Conservation (phyloP, 1,284 basidiomycete genomes). For the Schizophyllum commune region DNA sequence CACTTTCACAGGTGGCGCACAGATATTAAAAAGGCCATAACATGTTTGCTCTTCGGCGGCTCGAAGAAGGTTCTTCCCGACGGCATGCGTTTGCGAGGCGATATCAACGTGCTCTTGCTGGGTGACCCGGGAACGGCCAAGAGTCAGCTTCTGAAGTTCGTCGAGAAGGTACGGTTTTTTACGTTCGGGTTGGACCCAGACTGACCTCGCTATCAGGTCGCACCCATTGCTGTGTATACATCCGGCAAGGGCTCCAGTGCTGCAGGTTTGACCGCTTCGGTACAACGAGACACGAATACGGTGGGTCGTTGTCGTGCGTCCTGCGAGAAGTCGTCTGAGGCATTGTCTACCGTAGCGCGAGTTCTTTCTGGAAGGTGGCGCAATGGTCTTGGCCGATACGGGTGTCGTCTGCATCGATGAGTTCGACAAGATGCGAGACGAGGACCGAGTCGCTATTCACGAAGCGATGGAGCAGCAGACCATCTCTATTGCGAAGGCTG, state of each 20-base stretch:
- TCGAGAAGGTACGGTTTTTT: conserved; percentile 71
- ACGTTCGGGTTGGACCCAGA: neutral
- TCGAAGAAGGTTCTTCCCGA: conserved; percentile 98
- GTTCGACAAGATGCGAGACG: conserved; percentile 99
- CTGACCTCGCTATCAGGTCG: conserved; percentile 47
- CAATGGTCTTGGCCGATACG: conserved; percentile 98
- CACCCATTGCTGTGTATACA: conserved; percentile 96
- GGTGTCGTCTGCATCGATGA: conserved; percentile 99
- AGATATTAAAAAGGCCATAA: conserved; percentile 99
- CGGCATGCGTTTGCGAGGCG: conserved; percentile 94
- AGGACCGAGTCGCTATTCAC: conserved; percentile 98
- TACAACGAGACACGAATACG: conserved; percentile 89
- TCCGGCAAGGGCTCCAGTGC: conserved; percentile 98
- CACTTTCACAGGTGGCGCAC: conserved; percentile 6
- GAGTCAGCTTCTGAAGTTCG: conserved; percentile 95
- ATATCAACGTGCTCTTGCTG: conserved; percentile 94
- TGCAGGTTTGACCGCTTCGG: conserved; percentile 95
- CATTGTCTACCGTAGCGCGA: conserved; percentile 58
- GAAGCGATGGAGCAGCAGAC: conserved; percentile 99
- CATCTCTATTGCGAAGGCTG: conserved; percentile 98
- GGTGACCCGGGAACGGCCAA: conserved; percentile 99
- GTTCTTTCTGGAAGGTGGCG: conserved; percentile 98
- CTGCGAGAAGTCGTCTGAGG: neutral
- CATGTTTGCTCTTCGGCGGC: conserved; percentile 92
- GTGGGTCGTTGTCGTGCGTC: conserved; percentile 46